phyloP scores from a whole-genome alignment of 2,329 filamentous ascomycete genomes.

The Fusarium caatingaense region DNA sequence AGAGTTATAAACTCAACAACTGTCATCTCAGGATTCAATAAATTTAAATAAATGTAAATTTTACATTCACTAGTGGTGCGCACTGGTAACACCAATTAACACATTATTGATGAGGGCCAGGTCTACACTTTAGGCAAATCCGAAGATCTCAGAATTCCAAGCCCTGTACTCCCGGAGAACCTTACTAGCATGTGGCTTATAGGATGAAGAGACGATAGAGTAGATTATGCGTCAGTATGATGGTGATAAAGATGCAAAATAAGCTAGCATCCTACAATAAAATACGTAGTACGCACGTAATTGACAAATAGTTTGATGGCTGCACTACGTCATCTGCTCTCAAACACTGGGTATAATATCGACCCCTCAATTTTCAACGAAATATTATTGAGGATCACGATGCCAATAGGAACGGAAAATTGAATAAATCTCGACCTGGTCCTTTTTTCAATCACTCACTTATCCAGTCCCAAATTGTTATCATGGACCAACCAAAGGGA shows the following conservation, averaged over 20 bases:
- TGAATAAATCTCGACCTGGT: not conserved
- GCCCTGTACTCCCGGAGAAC: not conserved
- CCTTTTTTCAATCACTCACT: not conserved
- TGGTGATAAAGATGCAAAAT: not conserved
- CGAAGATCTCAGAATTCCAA: conserved; percentile 56
- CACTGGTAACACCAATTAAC: too few species aligned
- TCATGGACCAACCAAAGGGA: not conserved
- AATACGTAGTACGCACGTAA: not conserved
- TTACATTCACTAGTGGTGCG: too few species aligned
- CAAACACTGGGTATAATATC: not conserved
- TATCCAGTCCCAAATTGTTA: not conserved
- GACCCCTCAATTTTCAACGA: not conserved
- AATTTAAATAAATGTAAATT: not conserved
- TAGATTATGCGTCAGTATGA: not conserved
- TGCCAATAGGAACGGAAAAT: not conserved
- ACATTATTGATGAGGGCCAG: conserved; percentile 50
- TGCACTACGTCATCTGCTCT: not conserved
- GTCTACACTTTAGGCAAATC: conserved; percentile 66
- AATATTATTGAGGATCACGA: not conserved
- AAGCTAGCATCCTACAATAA: not conserved
- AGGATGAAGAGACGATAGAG: not conserved
- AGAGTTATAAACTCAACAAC: not conserved
- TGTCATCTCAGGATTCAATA: not conserved
- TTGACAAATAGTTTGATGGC: not conserved
- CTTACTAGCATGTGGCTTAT: not conserved